Conservation (phyloP, 139 green algal genomes). For the Volvox africanus region DNA sequence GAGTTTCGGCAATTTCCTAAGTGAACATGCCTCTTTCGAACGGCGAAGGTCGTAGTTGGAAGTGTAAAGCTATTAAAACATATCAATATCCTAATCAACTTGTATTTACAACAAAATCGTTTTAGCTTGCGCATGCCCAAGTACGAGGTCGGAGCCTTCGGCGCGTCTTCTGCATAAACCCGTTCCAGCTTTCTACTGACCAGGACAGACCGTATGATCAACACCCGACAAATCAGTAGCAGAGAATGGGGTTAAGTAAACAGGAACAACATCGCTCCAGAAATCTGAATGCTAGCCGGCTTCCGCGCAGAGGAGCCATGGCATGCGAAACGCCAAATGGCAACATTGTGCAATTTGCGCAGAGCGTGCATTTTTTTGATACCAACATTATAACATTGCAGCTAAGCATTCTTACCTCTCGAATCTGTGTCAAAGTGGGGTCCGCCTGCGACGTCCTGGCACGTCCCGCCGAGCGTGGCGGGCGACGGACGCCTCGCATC, state of each 20-base stretch:
- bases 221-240: too few species aligned
- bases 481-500: slow-evolving; percentile 11
- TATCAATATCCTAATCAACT: too few species aligned
- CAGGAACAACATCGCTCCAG: background rate
- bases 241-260: background rate
- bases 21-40: too few species aligned
- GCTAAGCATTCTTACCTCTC: background rate
- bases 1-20: background rate
- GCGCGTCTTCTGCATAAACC: too few species aligned
- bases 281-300: background rate
- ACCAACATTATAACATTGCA: too few species aligned
- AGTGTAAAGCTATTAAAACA: too few species aligned
- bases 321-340: background rate
- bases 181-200: too few species aligned
- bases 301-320: background rate
- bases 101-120: too few species aligned
- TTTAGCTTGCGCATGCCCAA: too few species aligned
- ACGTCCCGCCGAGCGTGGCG: slow-evolving; percentile 17
- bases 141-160: too few species aligned
- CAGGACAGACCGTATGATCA: too few species aligned
- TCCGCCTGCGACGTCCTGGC: background rate
- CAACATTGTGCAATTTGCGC: background rate
- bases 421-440: background rate
- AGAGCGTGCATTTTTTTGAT: background rate
- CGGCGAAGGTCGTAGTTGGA: too few species aligned